Evolutionary conservation across 352 stramenopile species (phyloP), one percentile per base, ranked within the genome.

Genomic region (Plasmopara halstedii): DNA sequence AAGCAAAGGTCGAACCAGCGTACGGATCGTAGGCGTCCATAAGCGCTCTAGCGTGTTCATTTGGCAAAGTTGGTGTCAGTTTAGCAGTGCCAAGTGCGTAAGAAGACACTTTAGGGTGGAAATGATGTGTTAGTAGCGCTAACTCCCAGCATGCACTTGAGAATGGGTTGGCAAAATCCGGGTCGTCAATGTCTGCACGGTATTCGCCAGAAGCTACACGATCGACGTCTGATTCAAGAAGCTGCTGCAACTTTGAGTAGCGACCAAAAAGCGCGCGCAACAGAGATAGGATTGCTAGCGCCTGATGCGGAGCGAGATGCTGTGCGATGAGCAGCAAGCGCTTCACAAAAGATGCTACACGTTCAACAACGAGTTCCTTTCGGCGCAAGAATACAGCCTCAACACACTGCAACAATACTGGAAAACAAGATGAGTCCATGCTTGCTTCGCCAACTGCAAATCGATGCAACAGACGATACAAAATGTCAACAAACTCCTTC

Each of bases 151-250:
- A 85, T 1, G 91, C 91, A 17, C 82, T 97, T 48, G 92, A 88
- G 58, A 96, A 97, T 26, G 93, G 86, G 60, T 98, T 98, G 18
- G 85, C 80, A 47, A 97, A 95, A 67, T 98, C 93, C 15, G 95
- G 95, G 64, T 98, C 93, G 39, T 91, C 71, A 20, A 97, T 84
- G 53, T 96, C 82, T 14, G 78, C 82, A 38, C 81, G 73, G 71
- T 96, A 98, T 49, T 95, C 77, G 40, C 95, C 94, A 17, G 89
- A 88, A 27, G 92, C 84, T 25, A 97, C 88, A 35, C 95, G 84
- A 67, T 98, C 95, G 20, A 94, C 68, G 63, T 98, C 95, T 50
- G 94, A 97, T 63, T 98, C 94, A 0, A 98, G 73, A 31, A 98
- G 72, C 59, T 97, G 94, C 48, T 95, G 81, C 34, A 96, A 55